Percentiles rank a stretch among this genome's conserved stretches.
These are phyloP conservation scores for Phytophthora macrochlamydospora DNA, from an alignment of 352 stramenopile species.

Conservation along the genomic window DNA sequence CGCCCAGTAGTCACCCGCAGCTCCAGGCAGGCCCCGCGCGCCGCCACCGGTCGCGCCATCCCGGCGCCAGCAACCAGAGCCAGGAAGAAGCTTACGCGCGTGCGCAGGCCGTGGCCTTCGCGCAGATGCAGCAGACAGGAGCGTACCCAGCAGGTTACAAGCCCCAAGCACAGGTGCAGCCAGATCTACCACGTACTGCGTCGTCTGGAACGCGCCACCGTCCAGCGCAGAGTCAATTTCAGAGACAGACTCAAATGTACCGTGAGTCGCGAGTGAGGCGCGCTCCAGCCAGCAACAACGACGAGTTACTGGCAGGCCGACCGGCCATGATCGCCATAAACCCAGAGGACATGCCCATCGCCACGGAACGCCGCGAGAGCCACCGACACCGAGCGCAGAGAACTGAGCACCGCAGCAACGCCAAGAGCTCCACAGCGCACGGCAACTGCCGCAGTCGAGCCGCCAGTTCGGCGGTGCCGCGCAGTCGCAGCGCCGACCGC, in stretches of 20 bases:
- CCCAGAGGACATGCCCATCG: constrained; percentile 31
- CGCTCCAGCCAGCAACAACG: constrained; percentile 1
- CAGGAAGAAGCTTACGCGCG: constrained; percentile 31
- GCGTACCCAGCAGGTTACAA: constrained; percentile 19
- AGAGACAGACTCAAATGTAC: neutral
- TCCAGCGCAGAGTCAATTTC: constrained; percentile 4
- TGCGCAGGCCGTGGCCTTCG: constrained; percentile 31
- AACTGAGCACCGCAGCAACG: constrained; percentile 25
- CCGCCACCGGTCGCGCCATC: constrained; percentile 15
- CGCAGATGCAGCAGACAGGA: constrained; percentile 38
- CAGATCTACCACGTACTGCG: constrained; percentile 1
- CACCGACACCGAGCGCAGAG: constrained; percentile 7
- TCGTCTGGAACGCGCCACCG: constrained; percentile 1
- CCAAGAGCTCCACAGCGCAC: constrained; percentile 6
- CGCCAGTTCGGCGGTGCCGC: constrained; percentile 14
- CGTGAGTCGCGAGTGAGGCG: constrained; percentile 2
- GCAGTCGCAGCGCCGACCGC: constrained; percentile 19
- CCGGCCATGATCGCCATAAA: constrained; percentile 37
- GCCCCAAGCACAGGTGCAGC: constrained; percentile 15
- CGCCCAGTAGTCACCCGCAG: constrained; percentile 14
- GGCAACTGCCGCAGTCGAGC: constrained; percentile 14
- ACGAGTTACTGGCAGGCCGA: constrained; percentile 28
- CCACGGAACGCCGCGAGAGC: constrained; percentile 4
- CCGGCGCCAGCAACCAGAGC: neutral
- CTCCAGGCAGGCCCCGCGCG: constrained; percentile 5